Percentiles rank a stretch among this genome's conserved stretches.
phyloP scores from a whole-genome alignment of 257 asterid species.

The Solanum dulcamara region DNA sequence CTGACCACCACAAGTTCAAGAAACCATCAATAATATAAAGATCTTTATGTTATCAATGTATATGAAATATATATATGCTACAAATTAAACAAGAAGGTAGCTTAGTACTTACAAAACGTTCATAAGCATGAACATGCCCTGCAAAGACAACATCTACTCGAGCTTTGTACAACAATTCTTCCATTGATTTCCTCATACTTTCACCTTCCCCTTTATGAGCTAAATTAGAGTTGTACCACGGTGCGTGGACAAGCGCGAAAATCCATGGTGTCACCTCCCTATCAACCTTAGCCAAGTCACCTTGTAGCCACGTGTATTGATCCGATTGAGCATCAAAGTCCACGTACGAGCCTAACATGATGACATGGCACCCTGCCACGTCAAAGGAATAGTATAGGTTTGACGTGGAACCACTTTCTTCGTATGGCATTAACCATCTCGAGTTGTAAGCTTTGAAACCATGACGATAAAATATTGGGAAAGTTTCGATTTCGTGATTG shows the following conservation, averaged over 20 bases:
- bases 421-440: slow-evolving; percentile 70
- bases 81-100: not conserved
- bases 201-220: slow-evolving; percentile 86
- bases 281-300: slow-evolving; percentile 41
- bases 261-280: slow-evolving; percentile 62
- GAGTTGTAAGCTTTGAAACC: slow-evolving; percentile 69
- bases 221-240: slow-evolving; percentile 69
- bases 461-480: slow-evolving; percentile 44
- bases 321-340: slow-evolving; percentile 43
- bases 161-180: slow-evolving; percentile 39
- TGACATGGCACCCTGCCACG: slow-evolving; percentile 41
- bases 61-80: not conserved
- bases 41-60: not conserved
- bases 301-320: slow-evolving; percentile 59
- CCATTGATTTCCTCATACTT: slow-evolving; percentile 63
- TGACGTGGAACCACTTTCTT: slow-evolving; percentile 46
- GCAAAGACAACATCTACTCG: slow-evolving; percentile 56
- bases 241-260: slow-evolving; percentile 53
- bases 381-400: slow-evolving; percentile 73
- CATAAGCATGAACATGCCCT: slow-evolving; percentile 85
- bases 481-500: slow-evolving; percentile 64
- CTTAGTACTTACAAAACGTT: slow-evolving; percentile 57
- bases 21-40: not conserved
- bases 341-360: slow-evolving; percentile 78
- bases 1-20: not conserved